Base-by-base conservation (phyloP, 2,329 filamentous ascomycete species). In the Fusarium piperis region DNA sequence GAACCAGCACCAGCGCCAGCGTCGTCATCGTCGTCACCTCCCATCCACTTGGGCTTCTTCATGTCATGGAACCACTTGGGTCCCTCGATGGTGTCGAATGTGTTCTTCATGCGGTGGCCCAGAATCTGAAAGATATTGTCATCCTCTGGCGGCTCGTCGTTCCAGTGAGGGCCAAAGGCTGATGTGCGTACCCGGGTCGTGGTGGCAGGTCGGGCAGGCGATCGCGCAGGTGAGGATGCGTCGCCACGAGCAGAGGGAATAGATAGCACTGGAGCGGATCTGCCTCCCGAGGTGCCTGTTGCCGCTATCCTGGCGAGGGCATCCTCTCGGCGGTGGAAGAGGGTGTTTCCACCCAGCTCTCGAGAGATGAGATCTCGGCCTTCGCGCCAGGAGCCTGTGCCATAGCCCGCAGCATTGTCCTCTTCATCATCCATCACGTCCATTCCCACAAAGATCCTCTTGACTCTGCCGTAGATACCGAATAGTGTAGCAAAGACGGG, bases 341-440 rank as follows among this genome's bases (percentile, higher is more conserved):
- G 85, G 4, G 88, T 87, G 36, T 86, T 88, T 15, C 92, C 92
- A 66, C 91, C 90, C 9, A 95, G 81, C 78, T 98, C 96, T 30
- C 94, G 90, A 70, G 97, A 94, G 69, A 99, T 97, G 30, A 99
- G 87, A 56, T 95, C 92, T 57, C 94, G 89, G 4, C 96, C 96
- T 82, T 98, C 96, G 52, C 95, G 90, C 96, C 95, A 98, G 2
- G 92, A 92, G 2, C 93, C 94, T 1, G 91, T 91, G 15, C 94
- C 94, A 71, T 92, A 94, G 4, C 88, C 89, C 3, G 85, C 85
- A 8, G 86, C 84, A 56, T 89, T 89, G 28, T 91, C 90, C 20
- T 90, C 88, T 15, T 92, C 92, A 39, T 95, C 93, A 36, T 94
- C 93, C 46, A 95, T 90, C 2, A 95, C 84, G 39, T 94, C 89